phyloP scores from a whole-genome alignment of 768 basidiomycete species.

The Pleurotus sapidus region DNA sequence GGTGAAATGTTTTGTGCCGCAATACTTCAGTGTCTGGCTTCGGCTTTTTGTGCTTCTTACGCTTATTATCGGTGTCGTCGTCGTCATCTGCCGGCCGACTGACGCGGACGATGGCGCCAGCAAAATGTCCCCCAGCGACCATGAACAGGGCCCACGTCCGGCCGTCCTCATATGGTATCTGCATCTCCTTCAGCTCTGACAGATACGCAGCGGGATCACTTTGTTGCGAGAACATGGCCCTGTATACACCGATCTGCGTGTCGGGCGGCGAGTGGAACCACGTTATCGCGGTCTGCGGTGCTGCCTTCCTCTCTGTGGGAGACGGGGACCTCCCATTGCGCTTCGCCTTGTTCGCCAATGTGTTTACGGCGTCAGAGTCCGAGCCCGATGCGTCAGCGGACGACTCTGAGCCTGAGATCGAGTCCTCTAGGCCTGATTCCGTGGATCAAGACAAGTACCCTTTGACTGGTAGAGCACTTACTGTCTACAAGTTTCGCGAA shows the following conservation, averaged over 20 bases:
- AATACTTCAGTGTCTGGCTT: constrained; percentile 81
- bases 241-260: constrained; percentile 90
- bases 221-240: constrained; percentile 61
- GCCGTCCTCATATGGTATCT: constrained; percentile 45
- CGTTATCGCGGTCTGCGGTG: constrained; percentile 60
- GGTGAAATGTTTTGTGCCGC: constrained; percentile 93
- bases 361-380: constrained; percentile 63
- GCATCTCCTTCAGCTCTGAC: constrained; percentile 62
- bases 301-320: constrained; percentile 30
- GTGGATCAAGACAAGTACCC: too few relatives aligned
- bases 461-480: constrained; percentile 27
- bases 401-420: constrained; percentile 89
- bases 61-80: constrained; percentile 37
- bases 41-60: constrained; percentile 58
- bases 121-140: constrained; percentile 98
- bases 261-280: constrained; percentile 91
- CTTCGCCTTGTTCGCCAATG: constrained; percentile 63
- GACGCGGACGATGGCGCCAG: constrained; percentile 83
- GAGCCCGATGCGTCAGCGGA: constrained; percentile 54
- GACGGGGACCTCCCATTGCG: constrained; percentile 42
- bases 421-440: constrained; percentile 69
- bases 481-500: constrained; percentile 84
- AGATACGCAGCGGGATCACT: constrained; percentile 48
- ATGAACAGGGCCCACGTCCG: constrained; percentile 93
- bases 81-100: constrained; percentile 44